A percentile compares a stretch with the other conserved stretches of the same genome.
Conservation (phyloP, 176 grass and related monocot genomes). For the Areca catechu region DNA sequence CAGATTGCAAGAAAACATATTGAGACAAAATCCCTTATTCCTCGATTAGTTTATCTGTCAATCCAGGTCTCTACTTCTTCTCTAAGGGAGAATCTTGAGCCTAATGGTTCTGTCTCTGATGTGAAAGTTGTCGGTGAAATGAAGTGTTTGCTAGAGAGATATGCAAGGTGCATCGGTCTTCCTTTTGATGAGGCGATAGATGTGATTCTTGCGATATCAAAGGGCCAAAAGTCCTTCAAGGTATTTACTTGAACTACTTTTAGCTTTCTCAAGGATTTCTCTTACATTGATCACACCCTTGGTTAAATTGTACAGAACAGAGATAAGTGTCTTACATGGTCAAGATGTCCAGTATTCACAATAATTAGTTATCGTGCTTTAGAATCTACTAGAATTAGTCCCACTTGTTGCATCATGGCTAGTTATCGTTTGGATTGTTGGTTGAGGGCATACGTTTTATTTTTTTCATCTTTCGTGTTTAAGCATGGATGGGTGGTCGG, state of each 20-base stretch:
- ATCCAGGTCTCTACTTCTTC: conserved; percentile 35
- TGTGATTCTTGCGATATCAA: conserved; percentile 51
- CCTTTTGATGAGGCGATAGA: conserved; percentile 76
- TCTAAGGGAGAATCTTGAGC: conserved; percentile 29
- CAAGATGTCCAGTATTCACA: no score
- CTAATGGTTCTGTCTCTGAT: conserved; percentile 45
- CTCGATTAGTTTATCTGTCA: conserved; percentile 76
- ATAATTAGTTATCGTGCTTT: no score
- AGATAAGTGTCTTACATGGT: no score
- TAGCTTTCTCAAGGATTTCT: no score
- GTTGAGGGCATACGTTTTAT: no score
- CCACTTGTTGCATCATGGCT: no score
- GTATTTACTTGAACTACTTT: conserved; percentile 26
- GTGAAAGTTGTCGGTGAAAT: conserved; percentile 37
- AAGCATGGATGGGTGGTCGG: no score
- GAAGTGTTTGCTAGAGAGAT: conserved; percentile 71
- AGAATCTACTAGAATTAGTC: no score
- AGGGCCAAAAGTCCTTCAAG: conserved; percentile 69
- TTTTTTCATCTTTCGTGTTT: no score
- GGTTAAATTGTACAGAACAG: no score
- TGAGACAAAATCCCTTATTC: conserved; percentile 80
- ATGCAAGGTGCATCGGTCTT: conserved; percentile 75
- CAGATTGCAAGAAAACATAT: conserved; percentile 36
- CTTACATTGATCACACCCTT: no score
- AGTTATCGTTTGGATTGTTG: no score